Percentiles rank a stretch among this genome's conserved stretches.
These are phyloP conservation scores for Hydnum rufescens DNA, from an alignment of 768 basidiomycete species.

Conservation along the genomic window DNA sequence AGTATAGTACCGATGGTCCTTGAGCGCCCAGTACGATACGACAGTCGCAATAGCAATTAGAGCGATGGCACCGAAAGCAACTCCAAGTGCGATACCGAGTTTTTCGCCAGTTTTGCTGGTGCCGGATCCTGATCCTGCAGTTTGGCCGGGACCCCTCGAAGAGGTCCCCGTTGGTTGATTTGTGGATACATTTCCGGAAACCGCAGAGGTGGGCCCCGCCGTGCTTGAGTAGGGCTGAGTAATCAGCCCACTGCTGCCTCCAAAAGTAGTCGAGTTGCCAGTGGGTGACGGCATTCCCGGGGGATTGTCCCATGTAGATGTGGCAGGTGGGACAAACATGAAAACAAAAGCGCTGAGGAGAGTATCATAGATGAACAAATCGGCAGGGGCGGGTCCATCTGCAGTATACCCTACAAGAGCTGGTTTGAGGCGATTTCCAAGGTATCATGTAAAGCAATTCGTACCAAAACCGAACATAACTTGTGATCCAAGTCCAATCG, in stretches of 20 bases:
- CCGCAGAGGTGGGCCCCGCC: neutral
- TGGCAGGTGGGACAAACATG: neutral
- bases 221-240: neutral
- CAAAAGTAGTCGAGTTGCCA: slow-evolving; percentile 20
- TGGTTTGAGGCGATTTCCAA: neutral
- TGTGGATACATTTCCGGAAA: too few relatives aligned
- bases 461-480: slow-evolving; percentile 65
- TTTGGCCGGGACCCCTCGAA: slow-evolving; percentile 12
- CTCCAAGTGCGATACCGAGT: slow-evolving; percentile 38
- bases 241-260: slow-evolving; percentile 13
- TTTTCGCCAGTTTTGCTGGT: neutral
- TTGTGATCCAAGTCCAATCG: slow-evolving; percentile 32
- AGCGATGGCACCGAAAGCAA: slow-evolving; percentile 34
- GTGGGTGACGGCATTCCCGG: slow-evolving; percentile 20
- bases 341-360: slow-evolving; percentile 16
- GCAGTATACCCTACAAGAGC: slow-evolving; percentile 26
- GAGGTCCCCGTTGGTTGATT: slow-evolving; percentile 11
- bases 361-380: slow-evolving; percentile 34
- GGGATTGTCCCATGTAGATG: too few relatives aligned
- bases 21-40: slow-evolving; percentile 8
- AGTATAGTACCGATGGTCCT: neutral
- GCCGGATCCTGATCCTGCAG: slow-evolving; percentile 12
- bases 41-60: slow-evolving; percentile 26
- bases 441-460: neutral
- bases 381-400: slow-evolving; percentile 32